Conservation (phyloP, 345 rosid species). For the Odontarrhena argentea region DNA sequence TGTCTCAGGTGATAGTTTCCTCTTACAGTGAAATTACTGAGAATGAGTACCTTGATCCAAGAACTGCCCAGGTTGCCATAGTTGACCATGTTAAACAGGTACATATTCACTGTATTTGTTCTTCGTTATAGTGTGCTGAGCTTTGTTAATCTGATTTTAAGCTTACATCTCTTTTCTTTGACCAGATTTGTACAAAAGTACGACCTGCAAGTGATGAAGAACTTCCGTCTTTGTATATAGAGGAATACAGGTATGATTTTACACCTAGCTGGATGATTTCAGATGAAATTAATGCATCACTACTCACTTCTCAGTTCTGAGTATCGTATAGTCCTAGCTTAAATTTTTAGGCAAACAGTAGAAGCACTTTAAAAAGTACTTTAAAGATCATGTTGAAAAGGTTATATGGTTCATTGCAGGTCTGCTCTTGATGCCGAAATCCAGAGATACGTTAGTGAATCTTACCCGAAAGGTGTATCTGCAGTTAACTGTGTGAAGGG, state of each 20-base stretch:
- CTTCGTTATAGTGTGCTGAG: background rate
- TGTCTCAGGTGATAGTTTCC: slow-evolving; percentile 69
- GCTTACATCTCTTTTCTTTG: slow-evolving; percentile 8
- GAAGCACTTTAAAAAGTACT: background rate
- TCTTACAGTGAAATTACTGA: slow-evolving; percentile 61
- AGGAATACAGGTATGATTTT: slow-evolving; percentile 74
- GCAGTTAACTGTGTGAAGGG: slow-evolving; percentile 76
- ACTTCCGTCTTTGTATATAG: slow-evolving; percentile 79
- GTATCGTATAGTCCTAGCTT: slow-evolving; percentile 3
- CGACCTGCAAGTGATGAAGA: slow-evolving; percentile 95
- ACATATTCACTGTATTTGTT: slow-evolving; percentile 5
- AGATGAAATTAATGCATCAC: slow-evolving; percentile 14
- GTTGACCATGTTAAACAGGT: slow-evolving; percentile 98
- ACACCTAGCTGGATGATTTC: slow-evolving; percentile 21
- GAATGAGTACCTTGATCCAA: slow-evolving; percentile 85
- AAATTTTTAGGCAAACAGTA: slow-evolving; percentile 9
- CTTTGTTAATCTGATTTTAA: slow-evolving; percentile 1
- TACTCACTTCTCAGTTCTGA: background rate
- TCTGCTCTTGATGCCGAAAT: slow-evolving; percentile 84
- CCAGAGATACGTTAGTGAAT: slow-evolving; percentile 78
- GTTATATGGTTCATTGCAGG: slow-evolving; percentile 50
- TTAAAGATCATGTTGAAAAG: slow-evolving; percentile 1
- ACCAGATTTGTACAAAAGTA: slow-evolving; percentile 85
- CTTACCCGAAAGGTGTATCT: slow-evolving; percentile 90
- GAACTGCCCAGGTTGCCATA: slow-evolving; percentile 84